Conservation (phyloP, 352 stramenopile genomes). For the Peronospora tabacina region DNA sequence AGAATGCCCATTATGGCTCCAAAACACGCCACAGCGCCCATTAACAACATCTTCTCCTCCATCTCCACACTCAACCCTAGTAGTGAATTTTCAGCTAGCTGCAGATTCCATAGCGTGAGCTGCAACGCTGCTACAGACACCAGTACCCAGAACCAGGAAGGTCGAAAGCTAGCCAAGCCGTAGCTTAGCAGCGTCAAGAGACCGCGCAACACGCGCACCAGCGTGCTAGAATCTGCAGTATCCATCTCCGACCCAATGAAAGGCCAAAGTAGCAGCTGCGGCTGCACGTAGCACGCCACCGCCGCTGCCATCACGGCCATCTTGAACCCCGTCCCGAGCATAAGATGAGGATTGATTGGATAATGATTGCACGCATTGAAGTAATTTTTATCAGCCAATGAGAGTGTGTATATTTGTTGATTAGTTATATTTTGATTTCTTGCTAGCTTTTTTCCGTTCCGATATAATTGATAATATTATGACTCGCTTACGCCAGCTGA, state of each 20-base stretch:
- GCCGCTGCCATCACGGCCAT: slow-evolving; percentile 32
- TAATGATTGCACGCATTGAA: slow-evolving; percentile 8
- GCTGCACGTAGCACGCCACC: slow-evolving; percentile 43
- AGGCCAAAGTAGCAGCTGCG: slow-evolving; percentile 36
- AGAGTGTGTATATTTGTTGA: not conserved
- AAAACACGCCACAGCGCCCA: slow-evolving; percentile 39
- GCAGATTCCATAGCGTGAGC: slow-evolving; percentile 42
- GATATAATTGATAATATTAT: slow-evolving; percentile 4
- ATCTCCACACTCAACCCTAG: slow-evolving; percentile 29
- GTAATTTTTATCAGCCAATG: slow-evolving; percentile 16
- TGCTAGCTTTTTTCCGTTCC: no score
- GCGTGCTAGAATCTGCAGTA: slow-evolving; percentile 32
- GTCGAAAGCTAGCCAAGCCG: slow-evolving; percentile 29
- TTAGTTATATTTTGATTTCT: no score
- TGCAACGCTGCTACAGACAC: slow-evolving; percentile 46
- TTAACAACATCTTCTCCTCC: slow-evolving; percentile 43
- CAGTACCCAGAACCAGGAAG: slow-evolving; percentile 40
- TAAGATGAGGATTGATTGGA: not conserved
- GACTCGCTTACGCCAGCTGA: slow-evolving; percentile 70
- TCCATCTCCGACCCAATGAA: slow-evolving; percentile 24
- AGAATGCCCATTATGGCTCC: slow-evolving; percentile 38
- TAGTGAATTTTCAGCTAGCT: slow-evolving; percentile 33
- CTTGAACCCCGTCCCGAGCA: slow-evolving; percentile 35
- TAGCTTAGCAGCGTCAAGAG: slow-evolving; percentile 54
- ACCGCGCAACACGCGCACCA: slow-evolving; percentile 45